Evolutionary conservation across 257 asterid species (phyloP), one percentile per base, ranked within the genome.

Genomic region (Jasminum sambac): DNA sequence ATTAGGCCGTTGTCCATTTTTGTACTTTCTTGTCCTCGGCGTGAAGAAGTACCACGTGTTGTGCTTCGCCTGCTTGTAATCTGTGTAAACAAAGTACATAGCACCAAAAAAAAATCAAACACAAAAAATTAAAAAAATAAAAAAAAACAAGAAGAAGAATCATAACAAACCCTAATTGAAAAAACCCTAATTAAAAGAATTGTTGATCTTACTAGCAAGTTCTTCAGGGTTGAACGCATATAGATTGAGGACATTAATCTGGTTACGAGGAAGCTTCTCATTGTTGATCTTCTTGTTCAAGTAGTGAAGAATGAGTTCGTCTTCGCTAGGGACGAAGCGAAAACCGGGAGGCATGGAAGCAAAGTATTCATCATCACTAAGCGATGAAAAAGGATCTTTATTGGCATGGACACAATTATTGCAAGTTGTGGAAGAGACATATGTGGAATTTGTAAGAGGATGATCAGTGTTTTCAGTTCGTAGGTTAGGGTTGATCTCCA

Each of bases 21-120:
- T 66, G 24, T 70, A 76, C 30, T 76, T 76, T 16, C 52, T 44
- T 12, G 14, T 44, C 19, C 52, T 44, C 6, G 52, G 52, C 17
- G 80, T 76, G 38, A 76, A 70, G 17, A 76, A 65, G 41, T 70
- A 70, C 76, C 76, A 76, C 36, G 43, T 72, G 8, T 44, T 71
- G 0, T 36, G 60, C 37, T 59, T 72, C 6, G 57, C 21, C 1
- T 21, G 57, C 57, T 16, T 17, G 57, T 46, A 46, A 44, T 44
- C 17, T n/a, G 36, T 30, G 36, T 5, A 19, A 14, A 9, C 7
- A 16, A 46, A 7, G 5, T 10, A 46, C 14, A 46, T 46, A 5
- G 55, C 21, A 14, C 55, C 8, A 12, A 44, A 14, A 44, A 14
- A 42, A 42, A 2, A n/a, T n/a, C n/a, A n/a, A n/a, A n/a, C n/a